Base-by-base conservation (phyloP, 1,284 basidiomycete genomes). In the Porodaedalea pini region DNA sequence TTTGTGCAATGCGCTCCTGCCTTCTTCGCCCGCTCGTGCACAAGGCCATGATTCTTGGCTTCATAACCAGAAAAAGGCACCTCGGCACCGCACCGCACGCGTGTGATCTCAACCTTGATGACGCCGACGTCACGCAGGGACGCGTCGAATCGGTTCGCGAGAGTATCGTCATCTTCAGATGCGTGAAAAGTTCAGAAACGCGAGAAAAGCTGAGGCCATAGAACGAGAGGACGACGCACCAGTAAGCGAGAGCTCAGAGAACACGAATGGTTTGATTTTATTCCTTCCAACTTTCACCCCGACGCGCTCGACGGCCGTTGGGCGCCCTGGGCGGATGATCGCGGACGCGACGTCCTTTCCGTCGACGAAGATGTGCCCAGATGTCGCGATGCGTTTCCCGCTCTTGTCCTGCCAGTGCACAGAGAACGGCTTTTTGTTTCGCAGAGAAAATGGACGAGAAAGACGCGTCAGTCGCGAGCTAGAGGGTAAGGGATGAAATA, bases 291-390 rank as follows among this genome's bases (percentile, higher is more conserved):
- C 57, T 36, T 48, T 64, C 37, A 47, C 61, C 17, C 61, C 61
- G 21, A 19, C 45, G 17, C 63, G 61, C 29, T 61, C 59, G 27
- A 64, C 61, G 17, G 52, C 57, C 11, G 51, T 57, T 29, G 37
- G 36, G 6, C 63, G 54, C 17, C 57, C 57, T 4, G 63, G 59
- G n/a, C 63, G 56, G 25, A 61, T 60, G 27, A 64, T 62, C 21
- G 61, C 63, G 36, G 62, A 63, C 4, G 63, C 61, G 19, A 64
- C 57, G 45, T 64, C 63, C 15, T 56, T 52, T 34, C 63, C 61
- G 37, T 64, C 63, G 19, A 64, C 57, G 44, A 63, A 61, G 4
- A 64, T 43, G 43, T 63, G 63, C 7, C 63, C 63, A 15, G 57
- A 59, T 13, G 61, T 63, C 15, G 63, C 63, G 21, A 62, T 63